Conservation (phyloP, 768 basidiomycete genomes). For the Trametes meyenii region DNA sequence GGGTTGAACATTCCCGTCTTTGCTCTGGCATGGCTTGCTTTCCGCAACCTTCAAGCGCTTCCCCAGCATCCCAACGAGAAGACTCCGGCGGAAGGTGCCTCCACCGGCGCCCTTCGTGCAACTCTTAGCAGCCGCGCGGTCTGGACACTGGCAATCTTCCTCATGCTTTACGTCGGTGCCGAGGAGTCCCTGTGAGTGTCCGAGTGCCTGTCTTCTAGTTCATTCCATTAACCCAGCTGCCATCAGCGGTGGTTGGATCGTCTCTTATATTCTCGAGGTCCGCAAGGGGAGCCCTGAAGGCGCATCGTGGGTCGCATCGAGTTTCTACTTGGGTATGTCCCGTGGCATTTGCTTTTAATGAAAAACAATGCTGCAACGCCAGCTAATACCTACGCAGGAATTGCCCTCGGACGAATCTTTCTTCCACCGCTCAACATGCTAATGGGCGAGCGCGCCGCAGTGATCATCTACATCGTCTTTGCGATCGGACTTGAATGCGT, state of each 20-base stretch:
- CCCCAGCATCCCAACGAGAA: constrained; percentile 23
- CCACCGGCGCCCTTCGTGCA: constrained; percentile 9
- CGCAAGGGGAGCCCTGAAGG: constrained; percentile 33
- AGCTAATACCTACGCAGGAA: constrained; percentile 18
- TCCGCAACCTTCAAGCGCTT: constrained; percentile 26
- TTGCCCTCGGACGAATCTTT: constrained; percentile 34
- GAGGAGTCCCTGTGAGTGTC: constrained; percentile 33
- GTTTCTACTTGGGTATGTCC: constrained; percentile 31
- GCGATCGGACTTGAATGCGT: constrained; percentile 35
- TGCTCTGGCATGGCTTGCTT: constrained; percentile 28
- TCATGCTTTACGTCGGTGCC: constrained; percentile 33
- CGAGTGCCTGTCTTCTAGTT: not conserved
- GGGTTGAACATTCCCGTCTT: constrained; percentile 30
- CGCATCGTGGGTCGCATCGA: constrained; percentile 35
- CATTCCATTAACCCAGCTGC: not conserved
- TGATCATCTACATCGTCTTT: constrained; percentile 32
- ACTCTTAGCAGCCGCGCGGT: constrained; percentile 29
- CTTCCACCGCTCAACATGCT: constrained; percentile 31
- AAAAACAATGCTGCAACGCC: not conserved
- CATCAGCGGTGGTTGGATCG: constrained; percentile 35
- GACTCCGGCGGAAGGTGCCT: not conserved
- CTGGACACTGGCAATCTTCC: constrained; percentile 33
- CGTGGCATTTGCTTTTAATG: not conserved
- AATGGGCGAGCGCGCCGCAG: constrained; percentile 34
- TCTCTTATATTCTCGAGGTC: constrained; percentile 33